Base-by-base conservation (phyloP, 192 early-diverging fungal genomes). In the Coemansia erecta region DNA sequence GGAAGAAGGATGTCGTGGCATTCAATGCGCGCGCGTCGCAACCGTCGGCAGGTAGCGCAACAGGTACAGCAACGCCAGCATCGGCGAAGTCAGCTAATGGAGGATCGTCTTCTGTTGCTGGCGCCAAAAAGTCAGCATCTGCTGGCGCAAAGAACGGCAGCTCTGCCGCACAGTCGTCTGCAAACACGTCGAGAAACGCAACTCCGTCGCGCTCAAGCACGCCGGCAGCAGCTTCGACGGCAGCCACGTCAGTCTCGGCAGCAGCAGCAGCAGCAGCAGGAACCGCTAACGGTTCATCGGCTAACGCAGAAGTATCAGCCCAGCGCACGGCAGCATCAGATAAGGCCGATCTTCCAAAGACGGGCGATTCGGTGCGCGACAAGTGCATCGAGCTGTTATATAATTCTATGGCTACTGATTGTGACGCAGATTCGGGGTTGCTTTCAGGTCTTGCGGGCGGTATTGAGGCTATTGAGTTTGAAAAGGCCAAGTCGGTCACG, bases 321-420 rank as follows among this genome's bases (percentile, higher is more conserved):
- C 47, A 45, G 37, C 74, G 73, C 14, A 72, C 81, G 10, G 70
- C 70, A n/a, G 73, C 65, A 35, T 58, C 62, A 12, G 83, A 74
- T 61, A 61, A 66, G 5, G 58, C 70, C 22, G 60, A 37, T 19
- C 56, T 73, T 31, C 24, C 68, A 10, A 53, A 82, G 3, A 85
- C 85, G 11, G 87, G 88, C 17, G 85, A 86, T 56, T 70, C 61
- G 31, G 65, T 80, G 41, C 86, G 94, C 18, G 89, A 93, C 62
- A 89, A 87, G 52, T 90, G 88, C 56, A 85, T 86, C 53, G 90
- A 91, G 42, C 76, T 97, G 63, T 59, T 95, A 26, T 97, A 97
- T 60, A 83, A 85, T 61, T 85, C 90, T 2, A 67, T 94, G 53
- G 89, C 69, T 15, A 35, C 56, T 24, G 65, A 81, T 41, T 77